A percentile compares a stretch with the other conserved stretches of the same genome.
phyloP scores from a whole-genome alignment of 768 basidiomycete genomes.

The Russula emetica region DNA sequence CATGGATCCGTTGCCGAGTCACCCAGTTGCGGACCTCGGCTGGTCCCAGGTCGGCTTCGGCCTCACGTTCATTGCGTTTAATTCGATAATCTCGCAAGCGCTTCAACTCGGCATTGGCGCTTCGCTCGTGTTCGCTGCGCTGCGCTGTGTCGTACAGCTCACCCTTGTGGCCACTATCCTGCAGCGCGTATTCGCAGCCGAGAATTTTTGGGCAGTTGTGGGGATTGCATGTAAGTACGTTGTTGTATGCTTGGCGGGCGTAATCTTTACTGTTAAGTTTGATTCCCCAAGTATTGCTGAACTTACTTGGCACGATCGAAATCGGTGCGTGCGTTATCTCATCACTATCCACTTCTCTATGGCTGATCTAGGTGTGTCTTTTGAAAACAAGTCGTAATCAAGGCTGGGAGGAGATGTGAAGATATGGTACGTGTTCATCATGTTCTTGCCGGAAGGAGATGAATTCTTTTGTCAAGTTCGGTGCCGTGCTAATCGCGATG shows the following conservation, averaged over 20 bases:
- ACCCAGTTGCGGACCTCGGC: constrained; percentile 38
- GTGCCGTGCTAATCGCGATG: constrained; percentile 62
- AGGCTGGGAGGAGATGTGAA: constrained; percentile 64
- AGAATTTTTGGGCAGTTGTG: constrained; percentile 70
- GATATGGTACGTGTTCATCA: constrained; percentile 57
- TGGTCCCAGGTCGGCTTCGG: constrained; percentile 78
- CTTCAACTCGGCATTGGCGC: constrained; percentile 66
- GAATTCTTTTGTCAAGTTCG: constrained; percentile 44
- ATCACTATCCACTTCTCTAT: neutral
- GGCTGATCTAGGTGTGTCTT: neutral
- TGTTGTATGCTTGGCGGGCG: neutral
- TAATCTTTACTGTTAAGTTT: neutral
- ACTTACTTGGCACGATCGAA: constrained; percentile 73
- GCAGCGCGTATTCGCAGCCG: constrained; percentile 68
- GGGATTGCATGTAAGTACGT: constrained; percentile 61
- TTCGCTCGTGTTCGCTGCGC: constrained; percentile 62
- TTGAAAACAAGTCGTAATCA: constrained; percentile 59
- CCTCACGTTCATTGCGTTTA: constrained; percentile 69
- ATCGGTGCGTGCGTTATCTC: constrained; percentile 47
- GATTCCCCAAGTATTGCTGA: constrained; percentile 51
- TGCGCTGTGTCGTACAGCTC: constrained; percentile 76
- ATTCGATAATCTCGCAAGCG: constrained; percentile 57
- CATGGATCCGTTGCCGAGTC: constrained; percentile 35
- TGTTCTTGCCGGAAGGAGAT: neutral
- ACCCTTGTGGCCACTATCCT: constrained; percentile 66